Evolutionary conservation across 441 rosid species (phyloP), one percentile per base, ranked within the genome.

Genomic region (Adansonia madagascariensis): DNA sequence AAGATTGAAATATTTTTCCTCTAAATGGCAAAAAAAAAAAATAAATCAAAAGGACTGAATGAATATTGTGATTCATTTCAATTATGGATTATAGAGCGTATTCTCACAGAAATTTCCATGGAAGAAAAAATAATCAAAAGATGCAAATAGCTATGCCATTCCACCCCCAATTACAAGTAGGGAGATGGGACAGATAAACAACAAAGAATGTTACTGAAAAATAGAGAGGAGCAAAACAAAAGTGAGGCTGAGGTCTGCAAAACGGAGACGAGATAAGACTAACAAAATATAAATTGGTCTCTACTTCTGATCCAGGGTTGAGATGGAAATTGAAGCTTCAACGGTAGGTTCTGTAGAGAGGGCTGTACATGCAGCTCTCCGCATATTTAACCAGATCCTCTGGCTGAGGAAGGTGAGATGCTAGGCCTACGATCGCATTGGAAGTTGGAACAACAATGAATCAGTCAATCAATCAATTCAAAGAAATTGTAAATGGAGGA

Each of bases 351-450:
- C 94, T 79, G 88, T 96, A 94, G 46, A 79, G 68, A 8, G 97
- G 94, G 82, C 93, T 87, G 90, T 90, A 96, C 99, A 96, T 94
- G 94, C 95, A 87, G 90, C 97, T 94, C 88, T 96, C 98, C 0
- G 99, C 99, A 50, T 85, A 87, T 83, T 88, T 83, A 17, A 94
- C 94, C 22, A 96, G 90, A 84, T 94, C 89, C 80, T 89, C 68
- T 0, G 98, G 95, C 62, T 87, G 97, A 77, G 99, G 98, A 4
- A 94, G 98, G 60, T 81, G 91, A 57, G 99, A 89, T 46, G 99
- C 98, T 86, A 96, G 80, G 77, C 99, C 98, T 92, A 27, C 8
- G 6, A 62, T 35, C 39, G 39, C 39, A 31, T 31, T 31, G 39
- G 39, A 15, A 14, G 55, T 50, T 50, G 0, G 15, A 78, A n/a